Evolutionary conservation across 73 alveolate genomes (phyloP).

Genomic region (Stentor coeruleus): DNA sequence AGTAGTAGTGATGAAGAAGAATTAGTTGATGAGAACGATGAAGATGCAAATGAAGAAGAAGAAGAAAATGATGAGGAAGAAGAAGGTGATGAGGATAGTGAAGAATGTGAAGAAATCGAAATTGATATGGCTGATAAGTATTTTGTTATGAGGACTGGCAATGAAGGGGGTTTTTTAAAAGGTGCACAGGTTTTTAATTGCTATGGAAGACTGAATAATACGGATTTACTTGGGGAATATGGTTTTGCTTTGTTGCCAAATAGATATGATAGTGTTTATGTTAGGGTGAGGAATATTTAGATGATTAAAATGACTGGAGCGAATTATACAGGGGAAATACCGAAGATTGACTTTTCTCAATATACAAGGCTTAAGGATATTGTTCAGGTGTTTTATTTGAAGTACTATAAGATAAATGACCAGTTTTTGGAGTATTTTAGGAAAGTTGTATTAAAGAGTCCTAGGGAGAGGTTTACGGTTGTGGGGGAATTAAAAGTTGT

Average conservation of each 20-base stretch:
- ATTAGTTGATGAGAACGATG: not conserved
- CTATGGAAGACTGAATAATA: conserved; percentile 51
- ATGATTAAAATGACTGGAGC: not conserved
- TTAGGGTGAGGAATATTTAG: conserved; percentile 28
- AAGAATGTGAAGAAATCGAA: not conserved
- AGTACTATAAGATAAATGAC: conserved; percentile 21
- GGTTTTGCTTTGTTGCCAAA: conserved; percentile 50
- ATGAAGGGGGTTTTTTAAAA: conserved; percentile 30
- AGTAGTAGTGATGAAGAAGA: conserved; percentile 24
- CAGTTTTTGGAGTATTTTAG: conserved; percentile 25
- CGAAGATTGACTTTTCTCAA: not conserved
- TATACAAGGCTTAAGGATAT: not conserved
- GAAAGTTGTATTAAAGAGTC: not conserved
- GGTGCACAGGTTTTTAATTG: conserved; percentile 45
- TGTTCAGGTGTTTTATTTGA: conserved; percentile 3
- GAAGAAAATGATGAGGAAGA: not conserved
- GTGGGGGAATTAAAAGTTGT: not conserved
- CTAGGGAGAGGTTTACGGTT: conserved; percentile 7
- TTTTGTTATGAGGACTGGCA: conserved; percentile 26
- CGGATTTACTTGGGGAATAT: conserved; percentile 40
- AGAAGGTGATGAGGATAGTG: not conserved
- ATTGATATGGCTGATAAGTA: not conserved
- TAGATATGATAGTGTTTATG: conserved; percentile 47
- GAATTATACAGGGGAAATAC: not conserved
- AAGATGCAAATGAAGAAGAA: not conserved